Percentiles rank a stretch among this genome's conserved stretches.
Evolutionary conservation across 176 grass and related monocot species (phyloP).

Genomic region (Triticum turgidum): DNA sequence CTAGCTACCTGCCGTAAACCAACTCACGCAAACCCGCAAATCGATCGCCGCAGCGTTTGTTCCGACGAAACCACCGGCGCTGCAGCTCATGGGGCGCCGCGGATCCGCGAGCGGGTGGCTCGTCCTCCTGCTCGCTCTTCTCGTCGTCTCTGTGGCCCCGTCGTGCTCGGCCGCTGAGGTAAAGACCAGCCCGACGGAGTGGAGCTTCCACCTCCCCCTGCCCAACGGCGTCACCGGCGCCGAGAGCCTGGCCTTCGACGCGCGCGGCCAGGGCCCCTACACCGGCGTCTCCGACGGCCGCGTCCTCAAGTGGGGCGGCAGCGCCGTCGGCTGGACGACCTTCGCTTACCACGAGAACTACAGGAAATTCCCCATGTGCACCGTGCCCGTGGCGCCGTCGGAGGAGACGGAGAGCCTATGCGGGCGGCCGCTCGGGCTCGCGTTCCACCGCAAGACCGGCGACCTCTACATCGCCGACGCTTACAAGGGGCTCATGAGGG

Average conservation of each 20-base stretch:
- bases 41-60: not conserved
- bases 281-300: slow-evolving; percentile 69
- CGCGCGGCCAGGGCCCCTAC: slow-evolving; percentile 48
- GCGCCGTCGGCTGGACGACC: slow-evolving; percentile 37
- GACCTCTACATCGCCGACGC: not conserved
- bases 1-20: too few relatives aligned
- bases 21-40: too few relatives aligned
- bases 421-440: not conserved
- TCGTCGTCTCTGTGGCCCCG: not conserved
- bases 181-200: not conserved
- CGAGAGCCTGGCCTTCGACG: not conserved
- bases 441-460: not conserved
- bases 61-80: not conserved
- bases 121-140: not conserved
- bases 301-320: slow-evolving; percentile 58
- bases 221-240: not conserved
- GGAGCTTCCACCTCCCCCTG: not conserved
- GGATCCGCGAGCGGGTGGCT: not conserved
- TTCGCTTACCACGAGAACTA: not conserved
- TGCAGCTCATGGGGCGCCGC: not conserved
- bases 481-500: not conserved
- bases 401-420: slow-evolving; percentile 1
- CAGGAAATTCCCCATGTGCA: not conserved
- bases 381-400: not conserved
- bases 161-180: not conserved